Evolutionary conservation across 306 rosid species (phyloP), one percentile per base, ranked within the genome.

Genomic region (Acacia acuminata): DNA sequence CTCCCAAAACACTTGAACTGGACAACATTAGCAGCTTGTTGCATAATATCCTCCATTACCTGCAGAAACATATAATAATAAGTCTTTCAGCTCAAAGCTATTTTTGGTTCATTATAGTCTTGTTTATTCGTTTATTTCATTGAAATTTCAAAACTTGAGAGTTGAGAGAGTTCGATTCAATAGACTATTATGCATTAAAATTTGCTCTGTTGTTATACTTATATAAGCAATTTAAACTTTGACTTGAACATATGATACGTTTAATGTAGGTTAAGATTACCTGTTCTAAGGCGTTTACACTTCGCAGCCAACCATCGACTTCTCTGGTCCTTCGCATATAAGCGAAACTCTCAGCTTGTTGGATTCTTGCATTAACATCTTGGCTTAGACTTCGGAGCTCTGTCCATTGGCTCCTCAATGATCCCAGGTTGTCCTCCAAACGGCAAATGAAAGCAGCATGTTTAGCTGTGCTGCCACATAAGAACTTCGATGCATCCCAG

Each of bases 391-490:
- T 60, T 60, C 16, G 67, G 67, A 60, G 67, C 16, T 60, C 67
- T 3, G 16, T 34, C 67, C 34, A 10, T 12, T 60, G 67, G 2
- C 34, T 16, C 36, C 67, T 60, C 67, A 60, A 12, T 24, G 67
- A 60, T 60, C 34, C 67, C 16, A 60, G 67, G 67, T 60, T 60
- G 67, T 60, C 67, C 36, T 60, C 67, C 67, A 60, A 60, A 60
- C 16, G 36, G 36, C 67, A 60, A 24, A 24, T 22, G 15, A 60
- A 9, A n/a, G 66, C 66, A 9, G 66, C 34, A 60, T 60, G 16
- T 60, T 60, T 60, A 32, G 66, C 67, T 3, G 36, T 24, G 67
- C 16, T 24, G 2, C 8, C 2, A 25, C 67, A 60, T 12, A 24
- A 60, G 17, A 16, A 24, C 67, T 61, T 61, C 3, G 36, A 61